Base-by-base conservation (phyloP, 768 basidiomycete genomes). In the Rhodotorula toruloides region DNA sequence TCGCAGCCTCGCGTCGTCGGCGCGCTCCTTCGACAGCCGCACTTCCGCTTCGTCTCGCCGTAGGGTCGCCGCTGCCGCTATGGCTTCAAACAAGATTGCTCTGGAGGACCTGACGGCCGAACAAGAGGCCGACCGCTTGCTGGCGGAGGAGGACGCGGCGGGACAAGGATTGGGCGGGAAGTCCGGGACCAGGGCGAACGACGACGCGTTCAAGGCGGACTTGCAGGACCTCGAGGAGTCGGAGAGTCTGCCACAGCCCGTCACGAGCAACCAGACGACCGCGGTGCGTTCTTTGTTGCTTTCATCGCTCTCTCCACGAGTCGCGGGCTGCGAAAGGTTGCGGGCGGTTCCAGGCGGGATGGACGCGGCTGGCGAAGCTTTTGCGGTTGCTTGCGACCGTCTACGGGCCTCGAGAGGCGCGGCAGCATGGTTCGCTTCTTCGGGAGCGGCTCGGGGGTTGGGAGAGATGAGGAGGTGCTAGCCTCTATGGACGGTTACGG, bases 101-200 rank as follows among this genome's bases (percentile, higher is more conserved):
- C 52, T 65, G 27, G 46, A 56, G 5, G 29, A 42, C 54, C 55
- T 34, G 54, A 55, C 48, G n/a, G 46, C 54, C 0, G 39, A 47
- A 34, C 54, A 60, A 21, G 65, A 66, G 55, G 65, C 65, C 9
- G 65, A 66, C n/a, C 59, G 59, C 1, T 49, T 66, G 21, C 40
- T 66, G 22, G 65, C 58, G 3, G 58, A 66, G 36, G 65, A 66
- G 11, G 65, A 66, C 5, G 53, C 53, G 50, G 16, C 52, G 14
- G 37, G 31, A 40, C 29, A 27, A 7, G n/a, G 29, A 31, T 27
- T 27, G 21, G 34, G 27, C 36, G 12, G 11, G 40, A 40, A 40
- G 9, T 3, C 34, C 29, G 31, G 34, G 22, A 34, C 19, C 50
- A 21, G n/a, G 36, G 22, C 52, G 17, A 14, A 53, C 49, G 25